Evolutionary conservation across 176 grass and related monocot species (phyloP).

Genomic region (Carex kokanica): DNA sequence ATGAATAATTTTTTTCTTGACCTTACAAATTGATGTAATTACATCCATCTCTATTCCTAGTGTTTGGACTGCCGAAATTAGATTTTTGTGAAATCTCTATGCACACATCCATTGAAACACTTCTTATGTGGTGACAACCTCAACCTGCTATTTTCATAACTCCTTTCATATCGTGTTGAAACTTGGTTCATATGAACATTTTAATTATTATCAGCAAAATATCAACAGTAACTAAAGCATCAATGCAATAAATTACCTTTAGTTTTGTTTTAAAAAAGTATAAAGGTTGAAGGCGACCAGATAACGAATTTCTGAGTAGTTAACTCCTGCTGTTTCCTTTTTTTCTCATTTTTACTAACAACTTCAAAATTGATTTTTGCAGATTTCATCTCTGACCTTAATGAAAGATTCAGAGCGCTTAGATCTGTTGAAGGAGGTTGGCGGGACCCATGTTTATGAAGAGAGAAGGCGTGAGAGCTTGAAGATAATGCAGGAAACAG

Average conservation of each 20-base stretch:
- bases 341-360: slow-evolving; percentile 8
- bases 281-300: background rate
- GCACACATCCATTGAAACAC: background rate
- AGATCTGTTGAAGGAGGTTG: slow-evolving; percentile 99
- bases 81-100: background rate
- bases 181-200: background rate
- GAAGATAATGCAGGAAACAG: slow-evolving; percentile 99
- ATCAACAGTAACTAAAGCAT: background rate
- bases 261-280: background rate
- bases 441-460: slow-evolving; percentile 94
- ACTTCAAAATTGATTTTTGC: slow-evolving; percentile 24
- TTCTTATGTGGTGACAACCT: background rate
- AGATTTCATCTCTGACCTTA: too few relatives aligned
- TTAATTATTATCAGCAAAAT: background rate
- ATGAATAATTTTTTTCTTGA: background rate
- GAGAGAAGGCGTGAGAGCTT: slow-evolving; percentile 89
- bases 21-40: background rate
- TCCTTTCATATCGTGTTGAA: background rate
- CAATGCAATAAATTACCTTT: background rate
- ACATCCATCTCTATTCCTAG: background rate
- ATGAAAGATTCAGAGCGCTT: slow-evolving; percentile 96
- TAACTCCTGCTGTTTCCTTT: background rate
- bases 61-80: background rate
- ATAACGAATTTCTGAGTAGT: background rate
- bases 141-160: background rate